Evolutionary conservation across 164 flowering plant species (phyloP).

Genomic region (Amborella trichopoda): DNA sequence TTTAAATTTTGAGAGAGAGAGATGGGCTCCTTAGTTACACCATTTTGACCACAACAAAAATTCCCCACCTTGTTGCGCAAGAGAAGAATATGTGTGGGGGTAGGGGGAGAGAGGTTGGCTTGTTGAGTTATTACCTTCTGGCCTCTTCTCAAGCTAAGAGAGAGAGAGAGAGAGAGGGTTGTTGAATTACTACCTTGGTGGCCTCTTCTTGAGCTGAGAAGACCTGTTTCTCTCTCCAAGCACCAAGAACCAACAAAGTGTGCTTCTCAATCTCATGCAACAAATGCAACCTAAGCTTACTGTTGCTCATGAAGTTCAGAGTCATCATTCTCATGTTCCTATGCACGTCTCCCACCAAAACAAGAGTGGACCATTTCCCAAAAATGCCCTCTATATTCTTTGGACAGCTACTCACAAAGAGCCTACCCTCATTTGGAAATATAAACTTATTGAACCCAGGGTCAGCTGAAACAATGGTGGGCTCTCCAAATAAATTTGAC

Average conservation of each 20-base stretch:
- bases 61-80: too few relatives aligned
- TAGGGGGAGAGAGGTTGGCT: too few relatives aligned
- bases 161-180: too few relatives aligned
- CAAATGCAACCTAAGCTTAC: conserved; percentile 51
- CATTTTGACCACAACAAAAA: too few relatives aligned
- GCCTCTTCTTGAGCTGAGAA: conserved; percentile 93
- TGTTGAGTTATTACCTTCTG: too few relatives aligned
- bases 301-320: conserved; percentile 67
- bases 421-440: conserved; percentile 69
- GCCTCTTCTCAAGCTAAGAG: too few relatives aligned
- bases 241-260: conserved; percentile 45
- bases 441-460: conserved; percentile 63
- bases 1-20: too few relatives aligned
- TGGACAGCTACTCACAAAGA: conserved; percentile 91
- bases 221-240: conserved; percentile 44
- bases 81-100: too few relatives aligned
- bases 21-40: too few relatives aligned
- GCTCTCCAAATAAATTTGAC: conserved; percentile 80
- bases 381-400: conserved; percentile 78
- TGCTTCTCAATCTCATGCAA: conserved; percentile 59
- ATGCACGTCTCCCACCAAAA: conserved; percentile 85
- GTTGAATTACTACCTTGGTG: conserved; percentile 50
- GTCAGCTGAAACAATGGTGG: conserved; percentile 80
- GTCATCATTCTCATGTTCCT: conserved; percentile 80
- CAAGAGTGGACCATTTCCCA: conserved; percentile 94